Conservation (phyloP, 2,329 filamentous ascomycete species). For the Orbilia blumenaviensis region DNA sequence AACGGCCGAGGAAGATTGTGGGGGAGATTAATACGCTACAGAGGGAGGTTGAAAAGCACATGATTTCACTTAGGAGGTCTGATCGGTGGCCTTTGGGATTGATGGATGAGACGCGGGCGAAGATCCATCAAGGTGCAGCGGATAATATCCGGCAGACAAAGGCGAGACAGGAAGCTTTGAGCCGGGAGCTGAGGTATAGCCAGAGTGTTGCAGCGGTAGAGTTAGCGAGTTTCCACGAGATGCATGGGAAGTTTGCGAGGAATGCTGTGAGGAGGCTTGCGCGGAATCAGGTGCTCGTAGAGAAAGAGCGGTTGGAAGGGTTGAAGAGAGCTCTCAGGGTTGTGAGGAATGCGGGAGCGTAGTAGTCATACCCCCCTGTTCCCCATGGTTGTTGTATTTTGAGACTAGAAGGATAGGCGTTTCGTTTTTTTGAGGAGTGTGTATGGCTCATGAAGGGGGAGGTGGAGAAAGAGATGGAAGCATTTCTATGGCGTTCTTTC, state of each 20-base stretch:
- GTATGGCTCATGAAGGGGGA: too few species aligned
- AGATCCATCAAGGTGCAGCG: slow-evolving; percentile 83
- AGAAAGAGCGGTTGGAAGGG: slow-evolving; percentile 79
- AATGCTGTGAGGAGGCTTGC: slow-evolving; percentile 80
- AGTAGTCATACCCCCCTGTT: too few species aligned
- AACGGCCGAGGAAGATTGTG: slow-evolving; percentile 81
- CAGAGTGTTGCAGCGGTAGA: slow-evolving; percentile 93
- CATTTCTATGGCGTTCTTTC: slow-evolving; percentile 45
- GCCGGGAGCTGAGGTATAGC: slow-evolving; percentile 84
- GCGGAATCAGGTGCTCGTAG: slow-evolving; percentile 78
- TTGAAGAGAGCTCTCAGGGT: slow-evolving; percentile 82
- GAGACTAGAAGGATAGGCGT: slow-evolving; percentile 22
- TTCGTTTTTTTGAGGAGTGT: neutral
- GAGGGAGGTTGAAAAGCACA: slow-evolving; percentile 79
- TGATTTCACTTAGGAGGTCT: slow-evolving; percentile 76
- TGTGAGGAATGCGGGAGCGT: slow-evolving; percentile 79
- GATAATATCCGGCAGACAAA: slow-evolving; percentile 77
- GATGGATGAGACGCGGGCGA: slow-evolving; percentile 81
- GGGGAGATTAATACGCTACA: slow-evolving; percentile 77
- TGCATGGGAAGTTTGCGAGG: slow-evolving; percentile 79
- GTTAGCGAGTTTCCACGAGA: slow-evolving; percentile 91
- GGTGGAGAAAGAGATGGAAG: slow-evolving; percentile 36
- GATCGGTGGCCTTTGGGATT: slow-evolving; percentile 82
- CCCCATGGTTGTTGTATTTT: slow-evolving; percentile 10
- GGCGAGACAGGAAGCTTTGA: slow-evolving; percentile 76